Percentiles rank a stretch among this genome's conserved stretches.
Evolutionary conservation across 2,329 filamentous ascomycete genomes (phyloP).

Genomic region (Pseudocercospora cruenta): DNA sequence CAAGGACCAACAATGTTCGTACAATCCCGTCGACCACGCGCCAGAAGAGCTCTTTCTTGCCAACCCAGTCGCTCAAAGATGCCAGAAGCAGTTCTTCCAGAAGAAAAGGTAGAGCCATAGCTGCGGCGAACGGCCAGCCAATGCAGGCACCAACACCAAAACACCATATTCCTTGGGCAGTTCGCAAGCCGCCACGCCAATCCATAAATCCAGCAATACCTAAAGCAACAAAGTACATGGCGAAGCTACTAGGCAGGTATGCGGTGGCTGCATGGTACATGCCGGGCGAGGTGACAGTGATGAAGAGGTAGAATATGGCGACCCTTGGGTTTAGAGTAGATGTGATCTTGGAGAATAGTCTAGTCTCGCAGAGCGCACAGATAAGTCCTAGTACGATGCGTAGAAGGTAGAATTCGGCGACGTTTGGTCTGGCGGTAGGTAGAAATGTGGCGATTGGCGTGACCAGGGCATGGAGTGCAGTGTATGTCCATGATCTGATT

Average conservation of each 20-base stretch:
- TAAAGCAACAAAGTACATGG: slow-evolving; percentile 91
- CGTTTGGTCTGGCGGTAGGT: slow-evolving; percentile 49
- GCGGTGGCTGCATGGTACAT: slow-evolving; percentile 91
- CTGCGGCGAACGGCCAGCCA: slow-evolving; percentile 92
- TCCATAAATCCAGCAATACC: slow-evolving; percentile 90
- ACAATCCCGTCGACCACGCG: slow-evolving; percentile 70
- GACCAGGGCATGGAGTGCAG: slow-evolving; percentile 74
- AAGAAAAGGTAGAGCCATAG: slow-evolving; percentile 78
- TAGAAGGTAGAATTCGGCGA: slow-evolving; percentile 81
- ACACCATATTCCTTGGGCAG: slow-evolving; percentile 83
- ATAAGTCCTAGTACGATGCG: slow-evolving; percentile 72
- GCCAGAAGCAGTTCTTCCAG: slow-evolving; percentile 71
- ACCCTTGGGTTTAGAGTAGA: slow-evolving; percentile 79
- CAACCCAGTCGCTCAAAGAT: slow-evolving; percentile 42
- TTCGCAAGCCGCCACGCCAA: slow-evolving; percentile 78
- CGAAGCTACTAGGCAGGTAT: slow-evolving; percentile 90
- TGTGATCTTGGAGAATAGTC: slow-evolving; percentile 78
- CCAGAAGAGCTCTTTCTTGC: slow-evolving; percentile 59
- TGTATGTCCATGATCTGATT: slow-evolving; percentile 93
- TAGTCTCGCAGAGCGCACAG: slow-evolving; percentile 81
- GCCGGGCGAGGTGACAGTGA: slow-evolving; percentile 78
- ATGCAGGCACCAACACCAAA: slow-evolving; percentile 83
- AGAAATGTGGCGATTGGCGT: slow-evolving; percentile 67
- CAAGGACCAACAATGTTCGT: slow-evolving; percentile 69
- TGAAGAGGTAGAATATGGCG: slow-evolving; percentile 79